Conservation (phyloP, 345 rosid genomes). For the Gossypium bickii region DNA sequence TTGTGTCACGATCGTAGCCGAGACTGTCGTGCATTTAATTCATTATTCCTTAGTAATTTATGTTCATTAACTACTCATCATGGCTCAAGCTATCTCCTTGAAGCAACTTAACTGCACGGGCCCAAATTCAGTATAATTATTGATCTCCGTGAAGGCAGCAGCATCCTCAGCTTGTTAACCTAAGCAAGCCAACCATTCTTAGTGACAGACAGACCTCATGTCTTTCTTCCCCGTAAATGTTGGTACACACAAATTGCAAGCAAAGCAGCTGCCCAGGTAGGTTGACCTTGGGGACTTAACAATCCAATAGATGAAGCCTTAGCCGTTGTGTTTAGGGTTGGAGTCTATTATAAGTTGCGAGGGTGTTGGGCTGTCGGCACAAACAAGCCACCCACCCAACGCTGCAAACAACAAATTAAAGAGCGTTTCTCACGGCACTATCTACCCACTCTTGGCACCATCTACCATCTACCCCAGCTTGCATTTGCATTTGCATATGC, state of each 20-base stretch:
- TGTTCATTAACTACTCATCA: neutral
- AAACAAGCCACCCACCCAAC: slow-evolving; percentile 7
- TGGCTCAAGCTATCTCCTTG: neutral
- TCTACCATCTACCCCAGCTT: neutral
- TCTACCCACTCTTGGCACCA: slow-evolving; percentile 21
- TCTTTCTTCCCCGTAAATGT: neutral
- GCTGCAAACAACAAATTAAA: slow-evolving; percentile 7
- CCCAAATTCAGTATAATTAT: neutral
- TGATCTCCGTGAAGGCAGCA: neutral
- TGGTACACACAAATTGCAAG: neutral
- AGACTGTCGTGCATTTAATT: neutral
- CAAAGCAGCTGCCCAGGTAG: neutral
- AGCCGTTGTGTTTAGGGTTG: slow-evolving; percentile 10
- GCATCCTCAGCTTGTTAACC: neutral
- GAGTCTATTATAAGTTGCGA: neutral
- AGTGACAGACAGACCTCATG: neutral
- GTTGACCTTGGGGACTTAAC: slow-evolving; percentile 15
- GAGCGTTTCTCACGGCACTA: slow-evolving; percentile 19
- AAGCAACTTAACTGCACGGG: neutral
- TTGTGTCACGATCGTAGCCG: neutral
- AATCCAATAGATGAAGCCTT: neutral
- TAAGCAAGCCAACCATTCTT: slow-evolving; percentile 5
- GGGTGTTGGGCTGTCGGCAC: neutral
- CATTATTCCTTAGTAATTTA: neutral
- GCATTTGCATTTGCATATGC: slow-evolving; percentile 15